Base-by-base conservation (phyloP, 768 basidiomycete species). In the Rhizopogon vinicolor region DNA sequence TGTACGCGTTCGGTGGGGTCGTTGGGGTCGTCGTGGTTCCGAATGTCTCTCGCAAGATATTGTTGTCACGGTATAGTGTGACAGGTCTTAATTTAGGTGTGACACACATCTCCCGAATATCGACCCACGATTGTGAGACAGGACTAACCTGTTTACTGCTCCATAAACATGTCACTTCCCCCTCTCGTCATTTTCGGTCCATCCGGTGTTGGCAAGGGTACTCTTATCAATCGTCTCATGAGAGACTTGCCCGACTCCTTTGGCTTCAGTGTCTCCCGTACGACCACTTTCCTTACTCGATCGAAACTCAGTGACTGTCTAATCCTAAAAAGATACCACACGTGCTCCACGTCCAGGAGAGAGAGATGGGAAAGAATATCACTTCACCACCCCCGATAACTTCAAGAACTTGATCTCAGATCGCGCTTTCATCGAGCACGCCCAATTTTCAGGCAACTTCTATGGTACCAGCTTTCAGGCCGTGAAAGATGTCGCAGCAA, bases 191-290 rank as follows among this genome's bases (percentile, higher is more conserved):
- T 96, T 58, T 96, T 89, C 53, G 91, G 93, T 0, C 94, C 94
- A 1, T 94, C 92, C 1, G 94, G 95, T 56, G 91, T 94, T 2
- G 96, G 96, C 51, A 98, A 98, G 71, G 91, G 89, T 65, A 96
- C 96, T 0, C 83, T 98, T 33, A 81, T 98, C 49, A 77, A 78
- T 50, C 85, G 85, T 50, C 85, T 98, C 52, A 91, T 98, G 68
- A 73, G 72, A 29, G 88, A 92, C 33, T 83, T 80, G 67, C 93
- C 93, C 3, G 85, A 87, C 70, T 84, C 79, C 56, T 98, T 98
- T 68, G 90, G 91, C 8, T 98, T 98, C 77, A 89, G 87, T 66
- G 87, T 98, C 53, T 97, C 94, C 41, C 96, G 93, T 95, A 70
- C 51, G 84, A 68, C 42, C 37, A 58, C 55, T 59, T 40, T 53